Conservation (phyloP, 129 eudicot species). For the Tagetes patula region DNA sequence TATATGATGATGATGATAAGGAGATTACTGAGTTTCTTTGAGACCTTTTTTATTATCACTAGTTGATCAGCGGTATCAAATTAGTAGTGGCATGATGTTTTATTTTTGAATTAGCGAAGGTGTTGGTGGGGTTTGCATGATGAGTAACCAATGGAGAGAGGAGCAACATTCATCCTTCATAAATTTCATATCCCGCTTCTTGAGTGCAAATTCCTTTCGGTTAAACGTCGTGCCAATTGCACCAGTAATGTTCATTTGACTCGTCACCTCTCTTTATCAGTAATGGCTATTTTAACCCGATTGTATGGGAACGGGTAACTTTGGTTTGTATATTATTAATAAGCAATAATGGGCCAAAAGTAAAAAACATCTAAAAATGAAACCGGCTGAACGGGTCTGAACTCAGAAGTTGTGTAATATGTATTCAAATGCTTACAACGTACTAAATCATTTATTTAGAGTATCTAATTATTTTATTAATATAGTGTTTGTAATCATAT, state of each 20-base stretch:
- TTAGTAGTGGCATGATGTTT: background rate
- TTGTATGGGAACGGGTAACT: background rate
- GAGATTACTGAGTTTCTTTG: background rate
- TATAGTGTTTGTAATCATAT: background rate
- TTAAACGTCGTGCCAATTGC: conserved; percentile 72
- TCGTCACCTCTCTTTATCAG: background rate
- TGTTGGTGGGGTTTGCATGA: conserved; percentile 79
- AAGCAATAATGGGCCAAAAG: background rate
- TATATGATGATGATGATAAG: background rate
- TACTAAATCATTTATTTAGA: background rate
- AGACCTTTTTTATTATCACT: background rate
- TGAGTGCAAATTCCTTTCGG: conserved; percentile 70
- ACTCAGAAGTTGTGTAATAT: background rate
- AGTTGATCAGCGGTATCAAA: background rate
- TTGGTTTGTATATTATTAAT: background rate
- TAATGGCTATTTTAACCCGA: background rate
- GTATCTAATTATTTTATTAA: background rate
- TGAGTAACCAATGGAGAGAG: conserved; percentile 82
- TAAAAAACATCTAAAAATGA: background rate
- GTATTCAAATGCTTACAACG: conserved; percentile 1
- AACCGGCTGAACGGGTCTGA: background rate
- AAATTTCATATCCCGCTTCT: conserved; percentile 70
- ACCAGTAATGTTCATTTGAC: conserved; percentile 51
- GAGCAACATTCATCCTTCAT: conserved; percentile 85
- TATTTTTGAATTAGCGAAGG: conserved; percentile 40